A percentile compares a stretch with the other conserved stretches of the same genome.
Evolutionary conservation across 2,329 filamentous ascomycete genomes (phyloP).

Genomic region (Penicillium olsonii): DNA sequence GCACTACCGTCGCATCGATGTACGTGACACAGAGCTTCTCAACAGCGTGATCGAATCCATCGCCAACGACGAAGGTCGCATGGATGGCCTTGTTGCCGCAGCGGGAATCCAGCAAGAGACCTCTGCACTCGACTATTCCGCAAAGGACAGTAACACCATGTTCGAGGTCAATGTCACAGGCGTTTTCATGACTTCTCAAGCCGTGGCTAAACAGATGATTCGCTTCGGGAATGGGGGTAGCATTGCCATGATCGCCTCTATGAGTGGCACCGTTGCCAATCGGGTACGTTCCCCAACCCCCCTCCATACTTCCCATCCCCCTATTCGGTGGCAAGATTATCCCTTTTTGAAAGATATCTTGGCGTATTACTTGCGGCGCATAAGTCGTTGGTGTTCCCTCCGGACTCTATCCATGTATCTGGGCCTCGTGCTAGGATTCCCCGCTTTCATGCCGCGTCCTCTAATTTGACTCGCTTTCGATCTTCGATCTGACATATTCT

Average conservation of each 20-base stretch:
- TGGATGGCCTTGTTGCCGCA: conserved; percentile 77
- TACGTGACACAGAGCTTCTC: conserved; percentile 69
- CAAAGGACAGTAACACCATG: conserved; percentile 63
- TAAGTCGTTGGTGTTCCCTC: not conserved
- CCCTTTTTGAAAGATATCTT: not conserved
- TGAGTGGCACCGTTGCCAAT: conserved; percentile 64
- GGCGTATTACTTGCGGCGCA: not conserved
- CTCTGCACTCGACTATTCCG: conserved; percentile 74
- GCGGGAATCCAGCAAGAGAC: conserved; percentile 79
- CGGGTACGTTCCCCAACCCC: conserved; percentile 33
- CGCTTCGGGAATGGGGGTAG: conserved; percentile 60
- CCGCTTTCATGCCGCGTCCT: conserved; percentile 1
- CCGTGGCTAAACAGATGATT: conserved; percentile 66
- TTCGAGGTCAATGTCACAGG: conserved; percentile 64
- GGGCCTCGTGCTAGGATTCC: not conserved
- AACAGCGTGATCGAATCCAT: conserved; percentile 70
- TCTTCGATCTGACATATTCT: not conserved
- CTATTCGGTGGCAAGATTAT: conserved; percentile 1
- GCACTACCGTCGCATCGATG: conserved; percentile 77
- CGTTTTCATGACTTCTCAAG: conserved; percentile 64
- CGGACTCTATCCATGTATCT: not conserved
- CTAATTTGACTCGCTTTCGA: not conserved
- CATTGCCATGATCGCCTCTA: conserved; percentile 64
- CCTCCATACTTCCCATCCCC: not conserved
- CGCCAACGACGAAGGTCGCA: conserved; percentile 66